A percentile compares a stretch with the other conserved stretches of the same genome.
phyloP scores from a whole-genome alignment of 441 rosid genomes.

The Adansonia gregorii region DNA sequence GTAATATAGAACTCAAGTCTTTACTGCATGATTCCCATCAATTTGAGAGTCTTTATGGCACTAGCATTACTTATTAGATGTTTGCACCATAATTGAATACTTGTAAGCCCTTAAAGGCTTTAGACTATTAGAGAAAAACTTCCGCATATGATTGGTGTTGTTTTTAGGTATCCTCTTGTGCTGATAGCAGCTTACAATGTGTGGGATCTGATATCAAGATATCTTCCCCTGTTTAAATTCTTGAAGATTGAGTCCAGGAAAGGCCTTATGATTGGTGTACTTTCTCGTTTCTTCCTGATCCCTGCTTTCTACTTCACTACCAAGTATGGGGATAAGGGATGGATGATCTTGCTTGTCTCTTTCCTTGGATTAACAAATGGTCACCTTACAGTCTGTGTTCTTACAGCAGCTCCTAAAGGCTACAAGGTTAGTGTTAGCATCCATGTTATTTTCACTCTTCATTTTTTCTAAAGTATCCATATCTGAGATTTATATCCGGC shows the following conservation, averaged over 20 bases:
- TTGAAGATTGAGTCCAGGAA: constrained; percentile 70
- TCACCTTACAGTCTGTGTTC: constrained; percentile 76
- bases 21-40: too few species aligned
- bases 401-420: constrained; percentile 80
- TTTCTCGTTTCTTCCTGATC: constrained; percentile 62
- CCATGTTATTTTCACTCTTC: too few species aligned
- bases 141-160: background rate
- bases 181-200: constrained; percentile 64
- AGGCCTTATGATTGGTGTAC: constrained; percentile 45
- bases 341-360: constrained; percentile 81
- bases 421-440: constrained; percentile 62
- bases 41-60: too few species aligned
- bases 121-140: too few species aligned
- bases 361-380: constrained; percentile 78
- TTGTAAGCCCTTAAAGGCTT: too few species aligned
- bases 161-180: constrained; percentile 67
- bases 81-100: too few species aligned
- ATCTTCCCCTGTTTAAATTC: constrained; percentile 54
- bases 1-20: too few species aligned
- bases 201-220: constrained; percentile 72
- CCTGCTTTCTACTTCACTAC: constrained; percentile 91
- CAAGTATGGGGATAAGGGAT: constrained; percentile 84
- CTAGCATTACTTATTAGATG: too few species aligned
- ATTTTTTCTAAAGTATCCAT: too few species aligned
- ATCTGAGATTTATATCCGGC: too few species aligned